Evolutionary conservation across 805 yeast species (phyloP), one percentile per base, ranked within the genome.

Genomic region (Teunomyces barrocoloradensis): DNA sequence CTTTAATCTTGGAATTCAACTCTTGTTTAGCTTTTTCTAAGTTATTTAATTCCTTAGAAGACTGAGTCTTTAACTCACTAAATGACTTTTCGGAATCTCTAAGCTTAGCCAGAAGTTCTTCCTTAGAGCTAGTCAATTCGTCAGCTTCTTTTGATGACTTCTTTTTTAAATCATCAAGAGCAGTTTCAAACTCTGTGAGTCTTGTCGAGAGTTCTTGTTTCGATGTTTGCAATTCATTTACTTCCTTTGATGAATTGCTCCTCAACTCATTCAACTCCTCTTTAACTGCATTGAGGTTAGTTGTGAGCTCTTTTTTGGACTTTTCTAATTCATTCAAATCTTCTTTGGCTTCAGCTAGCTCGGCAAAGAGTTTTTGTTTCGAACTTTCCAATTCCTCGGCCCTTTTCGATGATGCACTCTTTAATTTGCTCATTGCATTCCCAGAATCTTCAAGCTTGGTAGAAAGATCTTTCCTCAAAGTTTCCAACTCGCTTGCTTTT

Each of bases 31-130:
- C 4, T 25, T 9, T 25, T 10, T 25, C 11, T 9, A 25, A 9
- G 27, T 25, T 11, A 2, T 4, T 25, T 25, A 25, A 9, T 51
- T 56, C 1, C 57, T 55, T 20, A 9, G 37, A 34, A 34, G 20
- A 20, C 12, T 35, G 29, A 11, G 35, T 3, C 12, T 45, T 35
- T 17, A 45, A 39, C 1, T 23, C 36, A 32, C 6, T 13, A 13
- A 32, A 9, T 6, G 34, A 32, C 18, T 13, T 13, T n/a, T 32
- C 34, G 12, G 9, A 32, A 7, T 13, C 18, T n/a, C 13, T 12
- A 13, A 32, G 18, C 10, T 32, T 32, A 15, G 18, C 18, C 18
- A 15, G 17, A 13, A 32, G 34, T 13, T 32, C 34, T 32, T 32
- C 10, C 34, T 15, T 32, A 6, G 17, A 13, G 12, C 10, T n/a